These are phyloP conservation scores for Daldinia sp. DNA, from an alignment of 2,329 filamentous ascomycete species.

Conservation along the genomic window DNA sequence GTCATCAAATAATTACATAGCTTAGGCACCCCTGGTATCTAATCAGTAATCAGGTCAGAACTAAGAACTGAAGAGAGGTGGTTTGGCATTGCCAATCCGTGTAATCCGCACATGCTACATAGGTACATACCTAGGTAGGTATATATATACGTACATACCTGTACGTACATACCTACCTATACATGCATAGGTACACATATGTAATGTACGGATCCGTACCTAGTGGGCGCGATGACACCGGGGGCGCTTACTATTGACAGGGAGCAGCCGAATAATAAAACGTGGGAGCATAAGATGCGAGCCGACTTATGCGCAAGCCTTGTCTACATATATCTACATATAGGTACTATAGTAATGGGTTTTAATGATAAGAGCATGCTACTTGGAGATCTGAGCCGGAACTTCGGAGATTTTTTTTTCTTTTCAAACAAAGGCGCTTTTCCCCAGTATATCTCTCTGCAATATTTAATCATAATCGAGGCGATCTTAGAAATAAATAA, in stretches of 20 bases:
- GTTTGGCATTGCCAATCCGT: too few species aligned
- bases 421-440: slow-evolving; percentile 19
- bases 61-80: too few species aligned
- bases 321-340: slow-evolving; percentile 9
- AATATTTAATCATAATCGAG: slow-evolving; percentile 13
- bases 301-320: slow-evolving; percentile 28
- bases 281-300: slow-evolving; percentile 27
- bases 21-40: too few species aligned
- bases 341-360: neutral
- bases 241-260: slow-evolving; percentile 31
- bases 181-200: slow-evolving; percentile 3
- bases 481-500: slow-evolving; percentile 8
- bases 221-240: neutral
- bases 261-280: slow-evolving; percentile 26
- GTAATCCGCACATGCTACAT: neutral
- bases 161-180: slow-evolving; percentile 1
- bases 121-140: too few species aligned
- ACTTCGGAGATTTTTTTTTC: slow-evolving; percentile 37
- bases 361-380: slow-evolving; percentile 30
- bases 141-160: neutral
- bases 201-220: neutral
- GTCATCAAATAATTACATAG: slow-evolving; percentile 15
- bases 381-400: slow-evolving; percentile 33
- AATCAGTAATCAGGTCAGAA: too few species aligned
- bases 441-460: slow-evolving; percentile 23